Evolutionary conservation across 495 filamentous ascomycete species (phyloP).

Genomic region (Aspergillus ellipticus): DNA sequence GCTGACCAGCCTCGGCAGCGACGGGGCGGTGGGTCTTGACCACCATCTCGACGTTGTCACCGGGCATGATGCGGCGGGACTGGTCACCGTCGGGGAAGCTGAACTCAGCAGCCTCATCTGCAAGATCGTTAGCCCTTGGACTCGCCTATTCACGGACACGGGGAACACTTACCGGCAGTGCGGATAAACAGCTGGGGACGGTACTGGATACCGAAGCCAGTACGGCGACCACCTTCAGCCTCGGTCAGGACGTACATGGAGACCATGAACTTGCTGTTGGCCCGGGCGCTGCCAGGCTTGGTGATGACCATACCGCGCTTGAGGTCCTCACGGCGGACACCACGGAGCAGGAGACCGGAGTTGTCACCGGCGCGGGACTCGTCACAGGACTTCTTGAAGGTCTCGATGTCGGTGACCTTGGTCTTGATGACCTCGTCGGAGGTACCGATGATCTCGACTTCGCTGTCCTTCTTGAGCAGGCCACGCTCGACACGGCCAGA

Average conservation of each 20-base stretch:
- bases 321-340: slow-evolving; percentile 90
- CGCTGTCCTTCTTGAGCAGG: slow-evolving; percentile 80
- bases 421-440: slow-evolving; percentile 75
- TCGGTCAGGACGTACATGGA: slow-evolving; percentile 97
- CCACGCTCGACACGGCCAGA: slow-evolving; percentile 98
- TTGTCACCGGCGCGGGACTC: slow-evolving; percentile 94
- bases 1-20: slow-evolving; percentile 82
- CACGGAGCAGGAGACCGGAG: slow-evolving; percentile 94
- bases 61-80: slow-evolving; percentile 84
- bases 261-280: slow-evolving; percentile 84
- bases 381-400: slow-evolving; percentile 97
- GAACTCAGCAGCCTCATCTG: slow-evolving; percentile 76
- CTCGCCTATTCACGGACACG: neutral
- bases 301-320: slow-evolving; percentile 89
- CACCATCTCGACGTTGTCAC: slow-evolving; percentile 97
- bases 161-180: slow-evolving; percentile 63
- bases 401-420: slow-evolving; percentile 99
- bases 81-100: slow-evolving; percentile 77
- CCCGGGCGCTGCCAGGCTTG: slow-evolving; percentile 70
- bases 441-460: slow-evolving; percentile 92
- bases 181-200: slow-evolving; percentile 92
- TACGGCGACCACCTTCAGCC: slow-evolving; percentile 96
- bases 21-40: slow-evolving; percentile 74
- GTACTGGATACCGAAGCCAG: slow-evolving; percentile 90
- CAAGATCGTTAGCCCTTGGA: slow-evolving; percentile 7